Evolutionary conservation across 768 basidiomycete genomes (phyloP).

Genomic region (Russula foetens): DNA sequence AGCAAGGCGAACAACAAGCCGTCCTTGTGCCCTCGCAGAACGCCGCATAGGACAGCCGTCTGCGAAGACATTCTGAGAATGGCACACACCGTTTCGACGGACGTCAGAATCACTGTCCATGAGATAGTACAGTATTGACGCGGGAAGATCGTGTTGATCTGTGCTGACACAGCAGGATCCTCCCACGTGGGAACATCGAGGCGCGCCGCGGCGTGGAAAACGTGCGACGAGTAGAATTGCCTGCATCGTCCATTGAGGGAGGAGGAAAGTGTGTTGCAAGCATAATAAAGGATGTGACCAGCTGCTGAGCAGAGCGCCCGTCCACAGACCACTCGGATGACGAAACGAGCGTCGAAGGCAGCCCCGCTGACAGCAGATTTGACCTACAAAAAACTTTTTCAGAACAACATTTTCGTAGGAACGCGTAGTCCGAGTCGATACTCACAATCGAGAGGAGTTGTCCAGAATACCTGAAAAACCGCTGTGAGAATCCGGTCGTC

Average conservation of each 20-base stretch:
- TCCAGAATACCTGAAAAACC: constrained; percentile 5
- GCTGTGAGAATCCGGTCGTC: background rate
- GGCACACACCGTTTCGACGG: constrained; percentile 36
- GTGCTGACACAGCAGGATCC: constrained; percentile 56
- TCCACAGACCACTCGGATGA: constrained; percentile 31
- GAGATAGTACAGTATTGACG: constrained; percentile 38
- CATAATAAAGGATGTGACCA: constrained; percentile 33
- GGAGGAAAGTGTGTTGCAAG: constrained; percentile 28
- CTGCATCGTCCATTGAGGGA: constrained; percentile 54
- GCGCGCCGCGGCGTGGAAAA: constrained; percentile 58
- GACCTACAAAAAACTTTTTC: background rate
- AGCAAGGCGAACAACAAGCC: constrained; percentile 51
- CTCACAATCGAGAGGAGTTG: constrained; percentile 21
- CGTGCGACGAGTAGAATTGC: constrained; percentile 51
- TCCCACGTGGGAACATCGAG: constrained; percentile 73
- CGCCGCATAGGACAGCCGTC: constrained; percentile 47
- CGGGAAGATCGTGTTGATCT: constrained; percentile 38
- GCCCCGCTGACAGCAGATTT: constrained; percentile 13
- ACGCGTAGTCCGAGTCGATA: background rate
- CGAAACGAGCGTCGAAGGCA: constrained; percentile 2
- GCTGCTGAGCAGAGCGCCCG: constrained; percentile 44
- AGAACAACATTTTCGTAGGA: background rate
- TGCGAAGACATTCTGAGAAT: constrained; percentile 48
- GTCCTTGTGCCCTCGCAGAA: constrained; percentile 55
- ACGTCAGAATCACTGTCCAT: constrained; percentile 47